Conservation (phyloP, 1,284 basidiomycete species). For the Phylloboletellus chloephorus region DNA sequence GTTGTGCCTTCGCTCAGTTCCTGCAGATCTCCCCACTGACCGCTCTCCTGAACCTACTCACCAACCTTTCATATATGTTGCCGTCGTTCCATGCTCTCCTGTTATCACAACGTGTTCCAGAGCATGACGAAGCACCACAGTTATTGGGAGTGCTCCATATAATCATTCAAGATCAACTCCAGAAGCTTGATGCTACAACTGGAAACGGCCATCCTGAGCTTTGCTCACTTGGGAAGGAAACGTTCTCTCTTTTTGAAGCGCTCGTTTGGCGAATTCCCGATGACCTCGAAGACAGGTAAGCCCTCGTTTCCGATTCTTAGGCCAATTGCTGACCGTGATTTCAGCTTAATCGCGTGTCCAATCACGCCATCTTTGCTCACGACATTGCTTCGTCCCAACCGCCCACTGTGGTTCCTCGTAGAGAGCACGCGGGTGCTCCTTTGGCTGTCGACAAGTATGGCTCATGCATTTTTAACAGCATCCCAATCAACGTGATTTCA, state of each 20-base stretch:
- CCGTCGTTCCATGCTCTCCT: slow-evolving; percentile 44
- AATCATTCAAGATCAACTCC: slow-evolving; percentile 39
- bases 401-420: slow-evolving; percentile 47
- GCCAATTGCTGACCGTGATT: slow-evolving; percentile 3
- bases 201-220: slow-evolving; percentile 22
- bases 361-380: slow-evolving; percentile 39
- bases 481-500: slow-evolving; percentile 24
- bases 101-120: slow-evolving; percentile 29
- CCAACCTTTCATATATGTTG: slow-evolving; percentile 42
- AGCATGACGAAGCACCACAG: slow-evolving; percentile 24
- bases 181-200: slow-evolving; percentile 25
- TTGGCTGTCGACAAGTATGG: slow-evolving; percentile 53
- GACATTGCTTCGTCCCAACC: slow-evolving; percentile 45
- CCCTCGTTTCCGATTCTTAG: slow-evolving; percentile 2
- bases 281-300: slow-evolving; percentile 41
- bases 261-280: slow-evolving; percentile 46
- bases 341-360: slow-evolving; percentile 40
- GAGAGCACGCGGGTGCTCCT: slow-evolving; percentile 45
- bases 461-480: slow-evolving; percentile 19
- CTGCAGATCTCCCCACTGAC: slow-evolving; percentile 42
- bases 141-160: slow-evolving; percentile 41
- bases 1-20: slow-evolving; percentile 4
- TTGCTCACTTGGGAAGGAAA: slow-evolving; percentile 36
- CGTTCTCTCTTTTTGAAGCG: slow-evolving; percentile 47
- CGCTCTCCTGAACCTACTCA: slow-evolving; percentile 50